phyloP scores from a whole-genome alignment of 805 yeast species.

The Danielia oregonensis region DNA sequence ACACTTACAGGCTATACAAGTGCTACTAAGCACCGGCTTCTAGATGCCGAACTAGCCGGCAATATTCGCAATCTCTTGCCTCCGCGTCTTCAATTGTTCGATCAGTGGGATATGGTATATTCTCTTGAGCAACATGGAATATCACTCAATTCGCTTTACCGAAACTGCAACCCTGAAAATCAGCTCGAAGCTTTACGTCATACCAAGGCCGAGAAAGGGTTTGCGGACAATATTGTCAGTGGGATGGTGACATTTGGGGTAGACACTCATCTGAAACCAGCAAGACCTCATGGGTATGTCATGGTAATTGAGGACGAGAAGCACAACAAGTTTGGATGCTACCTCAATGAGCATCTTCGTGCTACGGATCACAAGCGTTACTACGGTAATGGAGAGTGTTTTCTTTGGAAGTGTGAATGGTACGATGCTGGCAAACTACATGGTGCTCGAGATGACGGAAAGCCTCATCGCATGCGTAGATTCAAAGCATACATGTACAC shows the following conservation, averaged over 20 bases:
- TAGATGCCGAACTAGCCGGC: constrained; percentile 64
- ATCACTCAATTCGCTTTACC: constrained; percentile 74
- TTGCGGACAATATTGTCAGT: constrained; percentile 31
- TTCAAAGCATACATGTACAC: constrained; percentile 85
- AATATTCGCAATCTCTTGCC: constrained; percentile 75
- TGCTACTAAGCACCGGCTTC: constrained; percentile 54
- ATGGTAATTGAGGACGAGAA: constrained; percentile 64
- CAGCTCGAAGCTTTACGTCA: constrained; percentile 17
- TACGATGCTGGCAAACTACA: constrained; percentile 20
- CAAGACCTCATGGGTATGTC: constrained; percentile 62
- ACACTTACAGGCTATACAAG: constrained; percentile 56
- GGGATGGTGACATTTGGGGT: constrained; percentile 29
- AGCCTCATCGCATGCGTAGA: constrained; percentile 20
- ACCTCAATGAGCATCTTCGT: constrained; percentile 65
- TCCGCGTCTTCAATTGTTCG: constrained; percentile 69
- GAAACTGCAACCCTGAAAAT: constrained; percentile 44
- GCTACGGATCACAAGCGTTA: constrained; percentile 71
- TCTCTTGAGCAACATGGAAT: constrained; percentile 93
- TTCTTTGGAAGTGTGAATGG: constrained; percentile 76
- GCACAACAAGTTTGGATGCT: constrained; percentile 73
- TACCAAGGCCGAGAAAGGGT: constrained; percentile 29
- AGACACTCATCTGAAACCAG: constrained; percentile 11
- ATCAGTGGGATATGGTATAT: constrained; percentile 74
- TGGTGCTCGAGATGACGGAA: not conserved
- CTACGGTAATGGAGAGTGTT: constrained; percentile 94